Evolutionary conservation across 139 green algal species (phyloP), one percentile per base, ranked within the genome.

Genomic region (Chlorella ohadii): DNA sequence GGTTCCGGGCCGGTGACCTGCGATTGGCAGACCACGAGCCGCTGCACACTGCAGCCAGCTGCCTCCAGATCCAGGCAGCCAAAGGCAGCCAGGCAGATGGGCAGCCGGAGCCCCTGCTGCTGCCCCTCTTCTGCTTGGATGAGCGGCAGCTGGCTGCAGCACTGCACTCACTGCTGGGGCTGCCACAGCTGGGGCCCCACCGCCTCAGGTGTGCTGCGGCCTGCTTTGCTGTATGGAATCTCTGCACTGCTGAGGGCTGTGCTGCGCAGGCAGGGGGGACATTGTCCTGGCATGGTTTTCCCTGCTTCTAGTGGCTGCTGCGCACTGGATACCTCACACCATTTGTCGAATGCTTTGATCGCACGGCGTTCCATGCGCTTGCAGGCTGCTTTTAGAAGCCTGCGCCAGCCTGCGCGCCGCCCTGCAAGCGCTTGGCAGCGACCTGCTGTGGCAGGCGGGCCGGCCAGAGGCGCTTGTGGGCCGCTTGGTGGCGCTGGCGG

Each of bases 11-110:
- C 9, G 65, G 64, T 0, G 84, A 90, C 67, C 47, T 90, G 27
- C 75, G 86, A 11, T 36, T 90, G 25, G 25, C 70, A 27, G 86
- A 90, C 72, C 84, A 90, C 41, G 76, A 90, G 57, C 76, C 86
- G 6, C 77, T 90, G 7, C 47, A 66, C 47, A 77, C 23, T 13
- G 65, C 71, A 23, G 72, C 82, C 13, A 23, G 38, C 17, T 27
- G 34, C 25, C 20, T 36, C 0, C 31, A 51, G 34, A 47, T 2
- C 25, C 44, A 56, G 36, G 17, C 9, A 6, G 33, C 12, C 20
- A 44, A 13, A 12, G 41, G 3, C 19, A 34, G 34, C 13, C 68
- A 33, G 68, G 5, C 16, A 55, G 28, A 11, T 36, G 68, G 22
- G 15, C 57, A 57, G 25, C 22, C 34, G 16, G 44, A 27, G 33